Conservation (phyloP, 352 stramenopile genomes). For the Halophytophthora polymorphica region DNA sequence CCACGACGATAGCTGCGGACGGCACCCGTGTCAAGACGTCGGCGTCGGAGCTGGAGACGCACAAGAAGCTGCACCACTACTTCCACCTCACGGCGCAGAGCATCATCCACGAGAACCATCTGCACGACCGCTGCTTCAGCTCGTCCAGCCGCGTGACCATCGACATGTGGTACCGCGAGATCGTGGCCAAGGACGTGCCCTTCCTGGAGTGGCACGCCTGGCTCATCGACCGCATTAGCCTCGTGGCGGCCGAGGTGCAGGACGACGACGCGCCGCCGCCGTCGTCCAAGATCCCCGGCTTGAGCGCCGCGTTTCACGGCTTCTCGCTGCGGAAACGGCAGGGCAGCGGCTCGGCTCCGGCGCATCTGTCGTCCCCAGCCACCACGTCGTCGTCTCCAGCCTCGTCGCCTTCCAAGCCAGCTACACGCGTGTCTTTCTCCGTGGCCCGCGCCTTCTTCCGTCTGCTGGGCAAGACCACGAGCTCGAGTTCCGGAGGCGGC, state of each 20-base stretch:
- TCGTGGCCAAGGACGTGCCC: conserved; percentile 59
- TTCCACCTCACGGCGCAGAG: conserved; percentile 85
- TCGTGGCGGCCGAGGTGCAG: conserved; percentile 49
- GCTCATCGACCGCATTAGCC: conserved; percentile 81
- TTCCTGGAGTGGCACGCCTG: conserved; percentile 82
- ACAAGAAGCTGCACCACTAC: conserved; percentile 85
- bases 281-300: conserved; percentile 6
- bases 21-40: conserved; percentile 34
- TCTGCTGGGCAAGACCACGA: conserved; percentile 44
- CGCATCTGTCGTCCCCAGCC: conserved; percentile 18
- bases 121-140: conserved; percentile 74
- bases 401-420: conserved; percentile 10
- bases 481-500: conserved; percentile 9
- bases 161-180: conserved; percentile 82
- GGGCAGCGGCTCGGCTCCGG: conserved; percentile 7
- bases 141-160: conserved; percentile 83
- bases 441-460: conserved; percentile 70
- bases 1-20: conserved; percentile 27
- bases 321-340: conserved; percentile 24
- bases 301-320: conserved; percentile 16
- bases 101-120: conserved; percentile 85
- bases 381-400: conserved; percentile 19
- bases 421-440: conserved; percentile 51
- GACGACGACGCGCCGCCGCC: conserved; percentile 22
- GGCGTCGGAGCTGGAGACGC: conserved; percentile 61